Conservation (phyloP, 208 protist species). For the Wallacemonas sp. region DNA sequence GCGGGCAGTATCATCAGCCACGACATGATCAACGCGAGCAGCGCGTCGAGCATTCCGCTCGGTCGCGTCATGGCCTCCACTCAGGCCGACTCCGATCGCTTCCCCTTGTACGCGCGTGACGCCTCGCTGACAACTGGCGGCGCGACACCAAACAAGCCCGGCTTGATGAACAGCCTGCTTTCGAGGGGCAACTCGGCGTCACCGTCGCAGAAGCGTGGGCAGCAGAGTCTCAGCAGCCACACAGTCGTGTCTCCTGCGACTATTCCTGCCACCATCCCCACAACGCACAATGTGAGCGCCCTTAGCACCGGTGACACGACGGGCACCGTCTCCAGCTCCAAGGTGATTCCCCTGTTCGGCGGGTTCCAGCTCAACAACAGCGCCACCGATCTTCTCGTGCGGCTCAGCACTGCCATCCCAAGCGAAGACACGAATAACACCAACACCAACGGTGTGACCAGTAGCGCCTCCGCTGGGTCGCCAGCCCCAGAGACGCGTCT, state of each 20-base stretch:
- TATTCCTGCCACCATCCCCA: no score
- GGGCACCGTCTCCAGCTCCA: constrained; percentile 7
- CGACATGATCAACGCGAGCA: neutral
- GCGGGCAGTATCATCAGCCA: neutral
- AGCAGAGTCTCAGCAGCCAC: no score
- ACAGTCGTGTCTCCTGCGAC: no score
- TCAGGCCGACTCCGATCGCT: constrained; percentile 7
- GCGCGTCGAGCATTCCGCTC: constrained; percentile 7
- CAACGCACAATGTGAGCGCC: neutral
- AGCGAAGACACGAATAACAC: constrained; percentile 20
- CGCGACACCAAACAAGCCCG: neutral
- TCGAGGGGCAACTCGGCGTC: neutral
- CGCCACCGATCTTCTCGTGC: constrained; percentile 26
- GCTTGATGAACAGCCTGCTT: neutral
- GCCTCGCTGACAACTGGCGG: neutral
- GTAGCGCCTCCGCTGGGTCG: no score
- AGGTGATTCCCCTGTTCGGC: constrained; percentile 15
- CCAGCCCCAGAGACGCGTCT: no score
- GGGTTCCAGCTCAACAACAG: constrained; percentile 26
- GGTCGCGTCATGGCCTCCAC: constrained; percentile 3
- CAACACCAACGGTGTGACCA: no score
- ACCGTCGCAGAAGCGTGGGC: no score
- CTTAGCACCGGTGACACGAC: neutral
- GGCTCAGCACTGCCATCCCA: constrained; percentile 32
- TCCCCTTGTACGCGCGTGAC: neutral